Evolutionary conservation across 768 basidiomycete genomes (phyloP).

Genomic region (Lentinula boryana): DNA sequence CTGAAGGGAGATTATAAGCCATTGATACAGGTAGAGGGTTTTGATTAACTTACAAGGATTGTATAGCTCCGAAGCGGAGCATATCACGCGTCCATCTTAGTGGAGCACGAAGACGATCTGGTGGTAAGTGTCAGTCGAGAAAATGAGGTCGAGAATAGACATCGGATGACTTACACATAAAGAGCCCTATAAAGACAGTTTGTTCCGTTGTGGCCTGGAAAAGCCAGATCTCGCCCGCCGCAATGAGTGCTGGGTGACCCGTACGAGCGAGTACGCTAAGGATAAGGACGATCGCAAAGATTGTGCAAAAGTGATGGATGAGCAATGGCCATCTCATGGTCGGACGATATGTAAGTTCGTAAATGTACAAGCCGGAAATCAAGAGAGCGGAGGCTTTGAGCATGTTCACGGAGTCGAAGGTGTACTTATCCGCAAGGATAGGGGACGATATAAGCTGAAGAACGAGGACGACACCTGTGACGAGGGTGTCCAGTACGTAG

Average conservation of each 20-base stretch:
- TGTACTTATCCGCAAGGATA: background rate
- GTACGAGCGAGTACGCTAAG: background rate
- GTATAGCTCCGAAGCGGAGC: background rate
- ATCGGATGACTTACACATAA: background rate
- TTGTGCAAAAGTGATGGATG: background rate
- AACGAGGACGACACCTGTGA: background rate
- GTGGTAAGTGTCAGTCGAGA: background rate
- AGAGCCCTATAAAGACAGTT: background rate
- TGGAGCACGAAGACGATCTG: background rate
- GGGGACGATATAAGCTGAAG: background rate
- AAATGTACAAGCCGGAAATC: background rate
- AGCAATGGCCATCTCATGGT: background rate
- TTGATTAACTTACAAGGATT: background rate
- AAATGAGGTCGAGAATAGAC: background rate
- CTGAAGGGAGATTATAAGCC: background rate
- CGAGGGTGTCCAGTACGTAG: background rate
- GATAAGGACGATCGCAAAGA: background rate
- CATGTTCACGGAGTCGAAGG: background rate
- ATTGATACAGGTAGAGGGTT: background rate
- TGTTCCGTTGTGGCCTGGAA: constrained; percentile 3
- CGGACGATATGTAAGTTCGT: background rate
- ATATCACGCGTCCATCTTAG: background rate
- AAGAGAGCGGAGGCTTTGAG: background rate
- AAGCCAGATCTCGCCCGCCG: background rate
- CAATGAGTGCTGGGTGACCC: background rate